Base-by-base conservation (phyloP, 306 rosid species). In the Medicago arabica region DNA sequence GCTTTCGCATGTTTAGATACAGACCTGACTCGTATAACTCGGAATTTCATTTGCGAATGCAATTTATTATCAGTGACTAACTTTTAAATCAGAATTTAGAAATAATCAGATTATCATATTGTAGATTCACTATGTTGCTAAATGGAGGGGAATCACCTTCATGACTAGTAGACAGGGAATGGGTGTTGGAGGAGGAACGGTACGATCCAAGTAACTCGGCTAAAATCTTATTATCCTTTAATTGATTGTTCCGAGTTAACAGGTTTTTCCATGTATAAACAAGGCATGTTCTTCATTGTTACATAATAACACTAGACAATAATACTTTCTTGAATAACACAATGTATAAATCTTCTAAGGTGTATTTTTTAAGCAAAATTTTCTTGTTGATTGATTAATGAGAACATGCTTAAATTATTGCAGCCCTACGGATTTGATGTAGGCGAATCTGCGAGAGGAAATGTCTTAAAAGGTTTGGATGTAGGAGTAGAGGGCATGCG, bases 171-270 rank as follows among this genome's bases (percentile, higher is more conserved):
- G 98, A 87, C 98, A 94, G 84, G 98, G 98, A 81, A 77, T 94
- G 72, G 98, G 98, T 7, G 96, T 94, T 34, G 97, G 96, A 49
- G 97, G 98, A 85, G 98, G 98, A 87, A 92, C 97, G 89, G 97
- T 94, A 88, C 77, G 85, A 72, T 62, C 76, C 71, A 38, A 59
- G 31, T 64, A 77, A 83, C 78, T 46, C 68, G 6, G 13, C 50
- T 16, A 51, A 62, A 74, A 36, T 59, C 40, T 61, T 15, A 17
- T 50, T 51, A 28, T 60, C 69, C 63, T 55, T 46, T 55, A 55
- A 9, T 54, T 64, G 53, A 71, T 28, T 71, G 73, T 23, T 62
- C 25, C 12, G 19, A 41, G 71, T 65, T 19, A 65, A 71, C 41
- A 63, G 75, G 15, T 54, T 54, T 23, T 54, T 54, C 14, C 14